Base-by-base conservation (phyloP, 2,329 filamentous ascomycete genomes). In the Cylindrodendrum hubeiense region DNA sequence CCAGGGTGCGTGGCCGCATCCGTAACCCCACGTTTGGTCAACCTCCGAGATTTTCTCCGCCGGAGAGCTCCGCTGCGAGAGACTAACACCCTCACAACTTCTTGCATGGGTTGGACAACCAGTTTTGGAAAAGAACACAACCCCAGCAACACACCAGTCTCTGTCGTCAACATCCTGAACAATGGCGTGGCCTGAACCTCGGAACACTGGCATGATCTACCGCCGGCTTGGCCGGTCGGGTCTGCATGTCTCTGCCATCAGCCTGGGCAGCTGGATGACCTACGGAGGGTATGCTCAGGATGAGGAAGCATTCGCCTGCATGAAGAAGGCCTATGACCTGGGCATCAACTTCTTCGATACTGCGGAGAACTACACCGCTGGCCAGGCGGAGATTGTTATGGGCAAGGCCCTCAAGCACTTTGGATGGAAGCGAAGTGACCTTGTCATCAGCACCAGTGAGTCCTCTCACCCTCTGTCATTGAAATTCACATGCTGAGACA, bases 201-300 rank as follows among this genome's bases (percentile, higher is more conserved):
- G 81, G 60, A 78, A 82, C 60, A 83, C 81, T 13, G 81, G 81
- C 61, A 83, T 83, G 81, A 63, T 77, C 68, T 83, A 82, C 73
- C 80, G 81, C 71, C 79, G 79, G 34, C 77, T 82, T 7, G 80
- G 80, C 55, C 76, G 77, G 56, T 90, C 88, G 5, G 90, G 90
- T 15, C 82, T 92, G 5, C 88, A 92, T 73, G 89, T 92, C 43
- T 92, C 90, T 12, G 88, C 86, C 10, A 89, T 93, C 50, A 87
- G 88, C 2, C 81, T 93, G 0, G 91, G 87, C 37, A 85, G 87
- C 50, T 89, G 88, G 88, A 81, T 92, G 56, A 92, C 90, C 1
- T 91, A 90, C 66, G 90, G 90, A 56, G 89, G 89, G 3, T 87
- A 90, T 69, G 86, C 90, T n/a, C 85, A 86, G 46, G 86, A 90